Conservation (phyloP, 2,329 filamentous ascomycete species). For the Trichoderma lentiforme region DNA sequence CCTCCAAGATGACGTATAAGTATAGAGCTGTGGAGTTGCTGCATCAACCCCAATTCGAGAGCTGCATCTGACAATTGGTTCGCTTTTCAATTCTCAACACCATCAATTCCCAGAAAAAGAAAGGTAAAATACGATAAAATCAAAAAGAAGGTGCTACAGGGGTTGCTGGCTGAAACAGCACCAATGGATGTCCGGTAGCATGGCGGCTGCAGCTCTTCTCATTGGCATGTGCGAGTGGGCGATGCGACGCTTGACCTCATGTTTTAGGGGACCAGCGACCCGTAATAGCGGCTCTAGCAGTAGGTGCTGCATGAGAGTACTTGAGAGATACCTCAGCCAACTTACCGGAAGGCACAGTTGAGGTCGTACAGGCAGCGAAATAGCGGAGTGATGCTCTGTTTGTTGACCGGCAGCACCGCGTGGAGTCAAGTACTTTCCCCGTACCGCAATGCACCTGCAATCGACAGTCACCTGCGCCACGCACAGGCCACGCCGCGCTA, state of each 20-base stretch:
- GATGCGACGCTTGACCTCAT: not conserved
- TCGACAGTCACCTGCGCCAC: conserved; percentile 14
- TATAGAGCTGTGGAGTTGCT: not conserved
- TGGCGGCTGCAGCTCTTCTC: not conserved
- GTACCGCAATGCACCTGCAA: not conserved
- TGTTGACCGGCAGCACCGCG: not conserved
- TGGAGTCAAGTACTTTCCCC: not conserved
- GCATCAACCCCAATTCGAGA: not conserved
- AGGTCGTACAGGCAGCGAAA: not conserved
- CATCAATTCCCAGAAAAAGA: not conserved
- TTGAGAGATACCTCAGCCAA: not conserved
- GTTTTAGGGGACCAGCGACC: not conserved
- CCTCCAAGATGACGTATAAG: not conserved
- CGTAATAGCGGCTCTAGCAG: not conserved
- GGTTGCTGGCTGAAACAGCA: not conserved
- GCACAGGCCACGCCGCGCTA: conserved; percentile 17
- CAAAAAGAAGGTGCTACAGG: not conserved
- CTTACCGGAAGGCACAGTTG: not conserved
- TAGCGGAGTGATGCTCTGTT: not conserved
- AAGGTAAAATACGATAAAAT: not conserved
- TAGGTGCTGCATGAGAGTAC: not conserved
- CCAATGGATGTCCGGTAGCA: not conserved
- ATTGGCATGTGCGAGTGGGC: not conserved
- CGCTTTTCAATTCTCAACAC: not conserved
- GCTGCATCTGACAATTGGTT: not conserved